A percentile compares a stretch with the other conserved stretches of the same genome.
Evolutionary conservation across 441 rosid species (phyloP).

Genomic region (Croton laevigatus): DNA sequence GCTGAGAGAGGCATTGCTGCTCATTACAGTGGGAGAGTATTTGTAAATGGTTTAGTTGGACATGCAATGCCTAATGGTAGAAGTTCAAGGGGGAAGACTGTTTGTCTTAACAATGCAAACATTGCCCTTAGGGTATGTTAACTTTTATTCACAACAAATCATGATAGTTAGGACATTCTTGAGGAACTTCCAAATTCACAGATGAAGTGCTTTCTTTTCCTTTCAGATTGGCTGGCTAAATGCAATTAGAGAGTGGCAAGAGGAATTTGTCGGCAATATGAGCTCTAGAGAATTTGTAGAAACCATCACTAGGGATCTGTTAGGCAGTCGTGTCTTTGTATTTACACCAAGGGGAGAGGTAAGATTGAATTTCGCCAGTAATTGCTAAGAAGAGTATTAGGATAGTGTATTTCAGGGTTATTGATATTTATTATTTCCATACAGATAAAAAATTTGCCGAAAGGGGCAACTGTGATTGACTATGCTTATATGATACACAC

Average conservation of each 20-base stretch:
- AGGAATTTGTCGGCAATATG: conserved; percentile 99
- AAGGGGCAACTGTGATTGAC: conserved; percentile 95
- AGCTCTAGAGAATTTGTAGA: conserved; percentile 99
- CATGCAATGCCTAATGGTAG: conserved; percentile 59
- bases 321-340: conserved; percentile 94
- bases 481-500: conserved; percentile 98
- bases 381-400: background rate
- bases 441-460: conserved; percentile 91
- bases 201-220: conserved; percentile 40
- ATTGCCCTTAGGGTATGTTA: conserved; percentile 84
- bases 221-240: conserved; percentile 98
- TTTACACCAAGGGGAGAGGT: conserved; percentile 99
- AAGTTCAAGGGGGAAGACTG: conserved; percentile 73
- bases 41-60: conserved; percentile 73
- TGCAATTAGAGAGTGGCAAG: conserved; percentile 99
- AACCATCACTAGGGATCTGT: conserved; percentile 81
- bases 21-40: conserved; percentile 89
- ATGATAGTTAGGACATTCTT: conserved; percentile 28
- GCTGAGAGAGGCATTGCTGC: conserved; percentile 98
- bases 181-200: conserved; percentile 29
- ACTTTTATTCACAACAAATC: conserved; percentile 18
- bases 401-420: conserved; percentile 9
- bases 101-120: conserved; percentile 88
- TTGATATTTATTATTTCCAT: conserved; percentile 21
- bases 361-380: conserved; percentile 22